Evolutionary conservation across 148 eudicot genomes (phyloP).

Genomic region (Vaccinium myrtillus): DNA sequence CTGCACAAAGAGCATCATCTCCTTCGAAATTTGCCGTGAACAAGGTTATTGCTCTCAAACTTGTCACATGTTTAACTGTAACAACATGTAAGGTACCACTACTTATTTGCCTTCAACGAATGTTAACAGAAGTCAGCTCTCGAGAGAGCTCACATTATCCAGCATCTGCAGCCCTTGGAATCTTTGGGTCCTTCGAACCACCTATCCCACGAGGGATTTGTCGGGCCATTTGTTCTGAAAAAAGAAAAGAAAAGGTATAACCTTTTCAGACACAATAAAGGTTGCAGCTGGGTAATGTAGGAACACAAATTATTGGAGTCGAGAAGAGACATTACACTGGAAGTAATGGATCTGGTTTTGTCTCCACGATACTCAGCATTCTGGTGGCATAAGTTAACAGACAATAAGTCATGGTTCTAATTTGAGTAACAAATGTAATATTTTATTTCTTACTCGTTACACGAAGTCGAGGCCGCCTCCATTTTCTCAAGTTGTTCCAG

Average conservation of each 20-base stretch:
- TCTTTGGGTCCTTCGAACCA: slow-evolving; percentile 91
- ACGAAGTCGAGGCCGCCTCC: slow-evolving; percentile 60
- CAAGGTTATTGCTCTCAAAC: slow-evolving; percentile 11
- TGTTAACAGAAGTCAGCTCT: slow-evolving; percentile 5
- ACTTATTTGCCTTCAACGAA: not conserved
- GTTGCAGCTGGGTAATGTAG: not conserved
- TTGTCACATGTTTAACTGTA: not conserved
- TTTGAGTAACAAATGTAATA: not conserved
- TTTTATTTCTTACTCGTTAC: slow-evolving; percentile 64
- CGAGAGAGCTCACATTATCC: slow-evolving; percentile 48
- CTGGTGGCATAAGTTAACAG: slow-evolving; percentile 30
- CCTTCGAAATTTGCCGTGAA: not conserved
- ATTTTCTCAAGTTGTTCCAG: slow-evolving; percentile 67
- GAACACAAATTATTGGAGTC: not conserved
- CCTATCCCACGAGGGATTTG: slow-evolving; percentile 73
- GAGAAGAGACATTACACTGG: slow-evolving; percentile 51
- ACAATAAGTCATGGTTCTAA: not conserved
- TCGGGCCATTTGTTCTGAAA: slow-evolving; percentile 52
- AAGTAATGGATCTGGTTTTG: slow-evolving; percentile 89
- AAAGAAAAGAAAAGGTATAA: not conserved
- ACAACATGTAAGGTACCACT: not conserved
- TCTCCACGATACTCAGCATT: slow-evolving; percentile 46
- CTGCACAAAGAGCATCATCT: slow-evolving; percentile 24
- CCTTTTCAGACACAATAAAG: not conserved
- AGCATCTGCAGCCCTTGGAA: slow-evolving; percentile 63